These are phyloP conservation scores for Murraya paniculata DNA, from an alignment of 345 rosid species.

Conservation along the genomic window DNA sequence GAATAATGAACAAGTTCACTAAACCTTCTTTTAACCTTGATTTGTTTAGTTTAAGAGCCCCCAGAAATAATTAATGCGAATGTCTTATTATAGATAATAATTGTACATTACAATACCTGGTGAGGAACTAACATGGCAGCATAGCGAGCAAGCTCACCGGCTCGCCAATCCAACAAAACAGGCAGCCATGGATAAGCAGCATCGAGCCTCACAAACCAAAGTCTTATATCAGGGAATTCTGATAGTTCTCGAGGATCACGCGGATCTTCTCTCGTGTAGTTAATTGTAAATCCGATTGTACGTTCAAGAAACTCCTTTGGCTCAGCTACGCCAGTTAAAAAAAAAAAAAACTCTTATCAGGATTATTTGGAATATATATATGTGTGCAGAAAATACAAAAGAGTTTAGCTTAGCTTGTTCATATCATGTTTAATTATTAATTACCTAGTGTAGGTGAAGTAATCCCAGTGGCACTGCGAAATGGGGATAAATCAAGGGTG, in stretches of 20 bases:
- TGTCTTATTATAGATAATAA: no score
- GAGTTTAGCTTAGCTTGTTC: background rate
- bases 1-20: background rate
- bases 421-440: background rate
- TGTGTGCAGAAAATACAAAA: background rate
- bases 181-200: constrained; percentile 85
- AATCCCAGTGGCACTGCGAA: constrained; percentile 60
- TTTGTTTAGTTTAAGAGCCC: background rate
- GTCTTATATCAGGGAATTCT: constrained; percentile 77
- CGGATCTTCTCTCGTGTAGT: constrained; percentile 66
- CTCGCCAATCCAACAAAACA: constrained; percentile 80
- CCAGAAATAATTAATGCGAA: background rate
- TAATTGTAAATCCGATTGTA: constrained; percentile 70
- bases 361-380: background rate
- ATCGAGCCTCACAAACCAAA: constrained; percentile 91
- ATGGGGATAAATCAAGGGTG: constrained; percentile 72
- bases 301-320: constrained; percentile 60
- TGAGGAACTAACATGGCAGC: constrained; percentile 88
- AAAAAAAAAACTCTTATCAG: background rate
- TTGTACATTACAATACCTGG: constrained; percentile 38
- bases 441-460: constrained; percentile 57
- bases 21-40: background rate
- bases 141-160: constrained; percentile 88
- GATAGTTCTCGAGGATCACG: constrained; percentile 70
- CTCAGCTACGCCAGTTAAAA: constrained; percentile 33